Conservation (phyloP, 768 basidiomycete genomes). For the Mycena chlorophos region DNA sequence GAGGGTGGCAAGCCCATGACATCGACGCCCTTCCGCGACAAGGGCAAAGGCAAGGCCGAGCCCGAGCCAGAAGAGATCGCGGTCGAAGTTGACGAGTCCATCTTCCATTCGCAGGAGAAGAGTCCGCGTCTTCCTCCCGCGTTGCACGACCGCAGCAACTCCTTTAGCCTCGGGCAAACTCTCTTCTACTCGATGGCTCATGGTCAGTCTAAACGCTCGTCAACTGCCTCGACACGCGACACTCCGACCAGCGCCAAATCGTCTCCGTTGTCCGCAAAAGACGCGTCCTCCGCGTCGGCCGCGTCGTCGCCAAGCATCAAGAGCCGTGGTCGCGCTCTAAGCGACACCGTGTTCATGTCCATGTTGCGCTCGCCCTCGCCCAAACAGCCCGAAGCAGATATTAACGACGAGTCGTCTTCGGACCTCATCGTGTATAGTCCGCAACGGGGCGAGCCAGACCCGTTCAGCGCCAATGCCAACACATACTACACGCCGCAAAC, state of each 20-base stretch:
- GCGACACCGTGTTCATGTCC: constrained; percentile 64
- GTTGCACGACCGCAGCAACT: constrained; percentile 61
- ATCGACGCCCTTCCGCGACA: constrained; percentile 46
- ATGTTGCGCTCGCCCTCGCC: constrained; percentile 45
- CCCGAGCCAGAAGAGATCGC: constrained; percentile 27
- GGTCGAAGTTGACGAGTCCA: constrained; percentile 40
- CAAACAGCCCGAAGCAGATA: constrained; percentile 58
- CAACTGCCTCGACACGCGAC: constrained; percentile 16
- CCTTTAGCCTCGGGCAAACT: constrained; percentile 66
- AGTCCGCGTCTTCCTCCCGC: constrained; percentile 36
- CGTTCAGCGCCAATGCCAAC: constrained; percentile 69
- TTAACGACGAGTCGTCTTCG: constrained; percentile 56
- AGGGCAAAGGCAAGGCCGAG: constrained; percentile 43
- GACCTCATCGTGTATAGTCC: constrained; percentile 48
- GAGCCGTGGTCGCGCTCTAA: constrained; percentile 54
- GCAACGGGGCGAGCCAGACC: constrained; percentile 55
- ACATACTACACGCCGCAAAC: constrained; percentile 79
- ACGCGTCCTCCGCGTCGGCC: constrained; percentile 24
- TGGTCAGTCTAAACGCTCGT: constrained; percentile 23
- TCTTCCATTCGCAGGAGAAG: constrained; percentile 47
- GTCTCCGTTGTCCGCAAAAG: constrained; percentile 26
- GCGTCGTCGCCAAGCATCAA: constrained; percentile 33
- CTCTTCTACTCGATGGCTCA: constrained; percentile 56
- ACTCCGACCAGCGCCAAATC: constrained; percentile 28
- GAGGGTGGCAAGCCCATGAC: constrained; percentile 34